Evolutionary conservation across 129 eudicot species (phyloP), one percentile per base, ranked within the genome.

Genomic region (Kitagawia praeruptora): DNA sequence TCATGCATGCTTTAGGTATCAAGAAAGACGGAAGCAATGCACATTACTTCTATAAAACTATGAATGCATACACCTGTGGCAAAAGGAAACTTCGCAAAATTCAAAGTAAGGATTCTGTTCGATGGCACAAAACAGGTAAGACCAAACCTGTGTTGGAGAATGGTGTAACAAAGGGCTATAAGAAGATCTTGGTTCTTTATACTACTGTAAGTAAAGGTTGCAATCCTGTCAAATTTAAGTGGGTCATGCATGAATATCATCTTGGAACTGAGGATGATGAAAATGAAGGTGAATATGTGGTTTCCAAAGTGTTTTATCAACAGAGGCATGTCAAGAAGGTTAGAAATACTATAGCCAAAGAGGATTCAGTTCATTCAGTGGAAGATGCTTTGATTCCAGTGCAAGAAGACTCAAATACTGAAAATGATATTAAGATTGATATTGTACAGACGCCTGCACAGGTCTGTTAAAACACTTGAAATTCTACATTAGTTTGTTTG

Each of bases 241-340:
- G 98, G 98, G 91, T 90, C 23, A 95, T 95, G 97, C 97, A 95
- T 75, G 94, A 92, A n/a, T 95, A 88, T 79, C 97, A 95, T 84
- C 61, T 95, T 46, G 98, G 98, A 42, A 76, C 77, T 1, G 79
- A 82, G 74, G 92, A 89, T 79, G 91, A 92, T 70, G 98, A 95
- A 27, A 34, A 34, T 34, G 91, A 92, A 10, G 97, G 92, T 3
- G 82, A 92, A 75, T 89, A 75, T 74, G 98, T 95, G 27, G 98
- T 92, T 53, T 87, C 96, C 16, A 95, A 90, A 83, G 79, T 95
- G 21, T 90, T 87, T 42, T 92, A 87, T 85, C 97, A 92, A 84
- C 81, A 78, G 54, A 91, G 86, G 79, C 88, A 81, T 28, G 79
- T 14, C 41, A 86, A 86, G 31, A 84, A 77, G 75, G 49, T 44